Conservation (phyloP, 306 rosid genomes). For the Phaseolus lunatus region DNA sequence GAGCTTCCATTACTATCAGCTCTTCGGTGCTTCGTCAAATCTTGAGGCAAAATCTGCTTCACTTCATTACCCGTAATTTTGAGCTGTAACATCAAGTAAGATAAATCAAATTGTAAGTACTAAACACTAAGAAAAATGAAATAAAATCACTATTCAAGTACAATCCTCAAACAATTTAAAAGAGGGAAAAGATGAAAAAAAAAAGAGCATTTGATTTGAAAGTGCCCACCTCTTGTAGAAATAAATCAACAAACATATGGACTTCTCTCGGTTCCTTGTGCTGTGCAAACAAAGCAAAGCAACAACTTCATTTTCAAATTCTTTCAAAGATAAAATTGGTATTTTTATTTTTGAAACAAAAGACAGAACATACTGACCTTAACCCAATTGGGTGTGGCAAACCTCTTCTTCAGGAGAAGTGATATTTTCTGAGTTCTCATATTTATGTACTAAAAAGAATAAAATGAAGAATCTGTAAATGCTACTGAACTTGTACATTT, state of each 20-base stretch:
- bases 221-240: slow-evolving; percentile 81
- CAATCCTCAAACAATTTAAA: slow-evolving; percentile 18
- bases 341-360: slow-evolving; percentile 14
- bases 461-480: slow-evolving; percentile 32
- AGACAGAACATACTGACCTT: slow-evolving; percentile 64
- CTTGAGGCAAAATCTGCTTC: slow-evolving; percentile 82
- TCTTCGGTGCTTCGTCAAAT: slow-evolving; percentile 67
- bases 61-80: slow-evolving; percentile 73
- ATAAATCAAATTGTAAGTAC: slow-evolving; percentile 21
- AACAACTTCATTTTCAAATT: slow-evolving; percentile 30
- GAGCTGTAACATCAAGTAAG: slow-evolving; percentile 57
- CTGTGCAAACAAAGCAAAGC: slow-evolving; percentile 58
- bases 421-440: slow-evolving; percentile 83
- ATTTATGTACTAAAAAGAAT: slow-evolving; percentile 69
- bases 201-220: slow-evolving; percentile 4
- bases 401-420: slow-evolving; percentile 80
- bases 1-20: slow-evolving; percentile 86
- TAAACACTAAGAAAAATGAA: not conserved
- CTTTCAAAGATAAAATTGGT: slow-evolving; percentile 26
- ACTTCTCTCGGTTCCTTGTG: slow-evolving; percentile 99
- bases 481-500: slow-evolving; percentile 12
- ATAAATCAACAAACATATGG: slow-evolving; percentile 92
- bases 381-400: slow-evolving; percentile 86
- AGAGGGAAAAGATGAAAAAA: not conserved
- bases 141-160: slow-evolving; percentile 22